These are phyloP conservation scores for Sporobolus alterniflorus DNA, from an alignment of 202 grass and related monocot genomes.

Conservation along the genomic window DNA sequence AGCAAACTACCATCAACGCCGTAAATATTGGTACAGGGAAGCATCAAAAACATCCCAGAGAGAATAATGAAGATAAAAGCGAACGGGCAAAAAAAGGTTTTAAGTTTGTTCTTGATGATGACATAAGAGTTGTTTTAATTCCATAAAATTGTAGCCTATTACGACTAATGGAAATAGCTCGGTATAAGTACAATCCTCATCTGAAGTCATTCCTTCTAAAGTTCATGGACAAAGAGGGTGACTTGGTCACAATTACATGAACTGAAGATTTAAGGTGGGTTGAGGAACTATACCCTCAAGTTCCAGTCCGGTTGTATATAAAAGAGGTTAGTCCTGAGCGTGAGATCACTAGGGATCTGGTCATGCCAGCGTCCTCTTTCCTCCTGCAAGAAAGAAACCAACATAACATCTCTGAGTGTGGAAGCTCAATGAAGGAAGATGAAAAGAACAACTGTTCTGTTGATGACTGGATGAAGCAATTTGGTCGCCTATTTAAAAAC, in stretches of 20 bases:
- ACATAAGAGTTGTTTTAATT: constrained; percentile 75
- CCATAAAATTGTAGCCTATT: constrained; percentile 60
- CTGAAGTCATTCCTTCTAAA: constrained; percentile 77
- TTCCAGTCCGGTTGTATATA: constrained; percentile 60
- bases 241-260: constrained; percentile 83
- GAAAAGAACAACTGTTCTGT: constrained; percentile 31
- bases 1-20: background rate
- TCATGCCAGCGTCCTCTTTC: constrained; percentile 31
- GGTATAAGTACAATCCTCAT: constrained; percentile 67
- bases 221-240: constrained; percentile 83
- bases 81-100: constrained; percentile 53
- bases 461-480: constrained; percentile 84
- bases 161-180: constrained; percentile 65
- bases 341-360: constrained; percentile 54
- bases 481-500: constrained; percentile 75
- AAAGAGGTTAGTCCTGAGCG: constrained; percentile 65
- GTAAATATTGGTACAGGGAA: constrained; percentile 46
- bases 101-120: constrained; percentile 77
- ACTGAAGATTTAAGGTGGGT: constrained; percentile 76
- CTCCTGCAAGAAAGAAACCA: constrained; percentile 39
- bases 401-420: constrained; percentile 42
- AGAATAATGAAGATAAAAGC: constrained; percentile 39
- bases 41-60: constrained; percentile 17
- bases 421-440: constrained; percentile 44
- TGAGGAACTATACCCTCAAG: constrained; percentile 56